phyloP scores from a whole-genome alignment of 331 rosid species.

The Phaseolus coccineus region DNA sequence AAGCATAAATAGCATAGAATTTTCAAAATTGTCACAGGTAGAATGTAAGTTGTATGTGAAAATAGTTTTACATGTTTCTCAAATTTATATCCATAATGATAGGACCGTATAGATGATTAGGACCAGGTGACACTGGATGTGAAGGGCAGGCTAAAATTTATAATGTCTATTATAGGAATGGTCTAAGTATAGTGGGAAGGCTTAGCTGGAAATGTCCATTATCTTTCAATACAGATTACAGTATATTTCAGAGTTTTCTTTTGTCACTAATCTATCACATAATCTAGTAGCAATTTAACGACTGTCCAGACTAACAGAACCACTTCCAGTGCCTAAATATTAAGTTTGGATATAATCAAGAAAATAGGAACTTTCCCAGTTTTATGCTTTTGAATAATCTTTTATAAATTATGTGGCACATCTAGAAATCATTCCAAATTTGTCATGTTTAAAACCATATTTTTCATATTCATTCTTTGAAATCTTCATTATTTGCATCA shows the following conservation, averaged over 20 bases:
- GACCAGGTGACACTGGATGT: too few species aligned
- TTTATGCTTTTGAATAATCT: background rate
- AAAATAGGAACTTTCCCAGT: background rate
- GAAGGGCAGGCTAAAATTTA: too few species aligned
- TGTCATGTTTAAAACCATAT: background rate
- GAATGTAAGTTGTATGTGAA: background rate
- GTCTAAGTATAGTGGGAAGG: too few species aligned
- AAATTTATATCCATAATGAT: background rate
- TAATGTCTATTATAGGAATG: too few species aligned
- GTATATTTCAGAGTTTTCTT: too few species aligned
- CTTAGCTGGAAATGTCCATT: too few species aligned
- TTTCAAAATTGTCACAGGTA: background rate
- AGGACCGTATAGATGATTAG: too few species aligned
- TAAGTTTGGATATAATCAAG: constrained; percentile 1
- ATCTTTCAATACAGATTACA: too few species aligned
- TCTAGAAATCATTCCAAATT: background rate
- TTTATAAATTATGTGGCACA: background rate
- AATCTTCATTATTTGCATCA: too few species aligned
- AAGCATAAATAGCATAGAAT: background rate
- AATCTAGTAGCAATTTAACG: background rate
- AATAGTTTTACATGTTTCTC: background rate
- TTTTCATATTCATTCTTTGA: too few species aligned
- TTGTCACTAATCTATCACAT: too few species aligned
- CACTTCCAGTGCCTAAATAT: background rate
- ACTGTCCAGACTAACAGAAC: background rate